Base-by-base conservation (phyloP, 768 basidiomycete species). In the Phaeotremella fagi region DNA sequence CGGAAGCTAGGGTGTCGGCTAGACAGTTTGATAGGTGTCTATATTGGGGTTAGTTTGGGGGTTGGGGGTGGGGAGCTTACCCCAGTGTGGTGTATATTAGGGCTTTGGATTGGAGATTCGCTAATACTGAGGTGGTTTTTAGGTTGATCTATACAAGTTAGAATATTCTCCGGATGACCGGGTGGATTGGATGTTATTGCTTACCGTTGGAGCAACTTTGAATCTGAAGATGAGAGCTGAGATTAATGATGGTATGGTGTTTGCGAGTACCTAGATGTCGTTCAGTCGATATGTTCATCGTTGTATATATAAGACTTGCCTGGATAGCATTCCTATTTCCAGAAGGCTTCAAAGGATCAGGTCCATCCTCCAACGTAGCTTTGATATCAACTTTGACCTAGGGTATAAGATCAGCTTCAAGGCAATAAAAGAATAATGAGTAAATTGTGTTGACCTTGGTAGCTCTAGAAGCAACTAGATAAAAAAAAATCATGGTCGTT, bases 1-100 rank as follows among this genome's bases (percentile, higher is more conserved):
- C 92, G 7, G 89, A 92, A 0, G 90, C 90, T 1, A 97, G 82
- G 0, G 91, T 95, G 64, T 95, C 91, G 4, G 88, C 91, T 7
- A 91, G 78, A 68, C 87, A 90, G 73, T 87, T 90, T 2, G 85
- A 84, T 72, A 90, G 88, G 68, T 92, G 90, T 3, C 88, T 90
- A 65, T 3, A 27, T 11, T 28, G 46, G 44, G 1, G 44, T 44
- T 54, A 14, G 45, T 28, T 28, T 11, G 26, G 4, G 12, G 16
- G 20, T 22, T 29, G 53, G 23, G 26, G 26, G 18, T n/a, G 24
- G 33, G 14, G 18, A n/a, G 48, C 66, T 46, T 45, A 68, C 69
- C 53, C 60, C n/a, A 66, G 45, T 5, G 62, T 57, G 16, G 45
- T 14, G 46, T 54, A 66, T 16, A 63, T 57, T n/a, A 66, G 46